Base-by-base conservation (phyloP, 306 rosid species). In the Sindora glabra region DNA sequence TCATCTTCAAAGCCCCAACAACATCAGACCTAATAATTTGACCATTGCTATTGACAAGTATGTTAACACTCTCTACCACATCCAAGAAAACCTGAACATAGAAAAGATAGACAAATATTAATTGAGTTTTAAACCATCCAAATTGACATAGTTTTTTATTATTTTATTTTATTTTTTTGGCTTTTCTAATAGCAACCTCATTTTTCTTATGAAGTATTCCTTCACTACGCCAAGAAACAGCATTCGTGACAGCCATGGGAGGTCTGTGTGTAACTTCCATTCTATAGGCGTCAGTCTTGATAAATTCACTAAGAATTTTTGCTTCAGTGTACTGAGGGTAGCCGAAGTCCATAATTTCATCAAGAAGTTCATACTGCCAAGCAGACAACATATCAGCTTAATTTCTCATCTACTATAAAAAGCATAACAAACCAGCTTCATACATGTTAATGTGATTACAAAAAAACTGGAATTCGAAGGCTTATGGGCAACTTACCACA, bases 151-250 rank as follows among this genome's bases (percentile, higher is more conserved):
- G 11, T 15, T 34, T 34, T 45, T 25, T 10, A 6, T 54, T n/a
- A n/a, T n/a, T n/a, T n/a, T n/a, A n/a, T n/a, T n/a, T n/a, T n/a
- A n/a, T n/a, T n/a, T n/a, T n/a, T n/a, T n/a, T n/a, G n/a, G n/a
- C n/a, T n/a, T 38, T 48, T 48, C 17, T 48, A 56, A 57, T 46
- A 47, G 72, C 22, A 53, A 94, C 99, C 84, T 94, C 99, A 71
- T 94, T 94, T 72, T 94, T 94, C 90, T 94, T 94, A 89, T 94
- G 89, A 56, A 42, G 77, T 69, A 94, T 67, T 48, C 99, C 99
- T 84, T 94, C 99, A 56, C 99, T 94, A 32, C 97, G 99, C 99
- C 99, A 94, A 50, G 99, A 94, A 19, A 94, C 99, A 38, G 99
- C 99, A 73, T 94, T 94, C 17, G 99, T 94, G 49, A 94, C 99